These are phyloP conservation scores for Rhodamnia rubescens DNA, from an alignment of 345 rosid genomes.

Conservation along the genomic window DNA sequence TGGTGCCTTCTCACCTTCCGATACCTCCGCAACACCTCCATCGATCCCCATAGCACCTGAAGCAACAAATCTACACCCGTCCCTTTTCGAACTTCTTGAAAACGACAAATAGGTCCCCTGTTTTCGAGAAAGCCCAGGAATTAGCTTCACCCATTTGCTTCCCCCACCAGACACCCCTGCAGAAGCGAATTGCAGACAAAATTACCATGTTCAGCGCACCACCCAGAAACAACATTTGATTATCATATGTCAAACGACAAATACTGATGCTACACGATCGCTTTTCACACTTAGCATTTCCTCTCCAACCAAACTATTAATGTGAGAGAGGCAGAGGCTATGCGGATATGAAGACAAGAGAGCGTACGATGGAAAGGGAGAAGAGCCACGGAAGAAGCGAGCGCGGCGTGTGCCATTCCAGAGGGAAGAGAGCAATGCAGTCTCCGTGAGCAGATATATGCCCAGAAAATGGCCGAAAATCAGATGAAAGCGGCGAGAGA, in stretches of 20 bases:
- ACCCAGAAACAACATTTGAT: not conserved
- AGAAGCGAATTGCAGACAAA: not conserved
- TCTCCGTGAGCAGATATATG: not conserved
- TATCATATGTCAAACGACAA: not conserved
- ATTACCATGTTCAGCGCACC: no score
- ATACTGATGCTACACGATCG: not conserved
- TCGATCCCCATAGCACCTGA: slow-evolving; percentile 5
- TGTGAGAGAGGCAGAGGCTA: not conserved
- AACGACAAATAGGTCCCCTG: not conserved
- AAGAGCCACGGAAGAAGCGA: slow-evolving; percentile 13
- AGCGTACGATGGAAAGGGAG: slow-evolving; percentile 17
- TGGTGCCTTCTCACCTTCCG: slow-evolving; percentile 9
- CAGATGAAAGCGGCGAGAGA: not conserved
- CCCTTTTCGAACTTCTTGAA: not conserved
- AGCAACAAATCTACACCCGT: slow-evolving; percentile 11
- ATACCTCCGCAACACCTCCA: slow-evolving; percentile 10
- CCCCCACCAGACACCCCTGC: slow-evolving; percentile 19
- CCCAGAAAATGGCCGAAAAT: not conserved
- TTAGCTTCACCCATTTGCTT: slow-evolving; percentile 6
- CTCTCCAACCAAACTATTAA: not conserved
- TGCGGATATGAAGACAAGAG: not conserved
- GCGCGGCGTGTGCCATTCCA: slow-evolving; percentile 17
- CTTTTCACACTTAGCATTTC: not conserved
- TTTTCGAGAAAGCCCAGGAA: slow-evolving; percentile 4
- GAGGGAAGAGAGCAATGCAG: not conserved